Base-by-base conservation (phyloP, 179 eudicot genomes). In the Spergularia azorica region DNA sequence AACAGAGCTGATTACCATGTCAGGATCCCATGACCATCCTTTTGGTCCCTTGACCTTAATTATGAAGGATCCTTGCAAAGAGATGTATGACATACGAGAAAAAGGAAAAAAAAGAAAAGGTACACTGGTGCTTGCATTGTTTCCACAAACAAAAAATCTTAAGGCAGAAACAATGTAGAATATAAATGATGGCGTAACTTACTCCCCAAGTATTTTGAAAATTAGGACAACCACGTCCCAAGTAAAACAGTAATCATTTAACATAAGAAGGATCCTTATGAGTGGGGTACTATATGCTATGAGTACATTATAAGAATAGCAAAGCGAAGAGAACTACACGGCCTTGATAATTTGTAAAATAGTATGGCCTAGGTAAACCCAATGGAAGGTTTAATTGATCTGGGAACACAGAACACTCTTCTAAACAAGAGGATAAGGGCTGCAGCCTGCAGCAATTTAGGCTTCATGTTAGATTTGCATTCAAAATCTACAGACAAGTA, bases 11-110 rank as follows among this genome's bases (percentile, higher is more conserved):
- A 8, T 70, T 39, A 87, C 99, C 89, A 89, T 97, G 77, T 89
- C 90, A 67, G 99, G 98, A 78, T 91, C 83, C 97, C 95, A 91
- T 52, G 98, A 82, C 99, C 99, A 95, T 74, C 99, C 98, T 77
- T 87, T 88, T 41, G 99, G 96, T 72, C 97, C 99, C 82, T 88
- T 88, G 82, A 95, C 86, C 86, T 93, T 95, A 43, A 93, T 86
- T 67, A 94, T 81, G 86, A 90, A 95, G 72, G 99, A 91, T 73
- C 99, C 99, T 98, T 95, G 89, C 73, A 79, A 32, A 63, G 48
- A 66, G 36, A 70, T 20, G 61, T 2, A 39, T 70, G 69, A 51
- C 39, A 70, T 50, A 69, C 26, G 63, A 55, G 26, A 55, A n/a
- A 59, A 68, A 66, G 63, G 39, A 76, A 66, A 69, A 36, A 61